phyloP scores from a whole-genome alignment of 306 rosid species.

The Dryas drummondii region DNA sequence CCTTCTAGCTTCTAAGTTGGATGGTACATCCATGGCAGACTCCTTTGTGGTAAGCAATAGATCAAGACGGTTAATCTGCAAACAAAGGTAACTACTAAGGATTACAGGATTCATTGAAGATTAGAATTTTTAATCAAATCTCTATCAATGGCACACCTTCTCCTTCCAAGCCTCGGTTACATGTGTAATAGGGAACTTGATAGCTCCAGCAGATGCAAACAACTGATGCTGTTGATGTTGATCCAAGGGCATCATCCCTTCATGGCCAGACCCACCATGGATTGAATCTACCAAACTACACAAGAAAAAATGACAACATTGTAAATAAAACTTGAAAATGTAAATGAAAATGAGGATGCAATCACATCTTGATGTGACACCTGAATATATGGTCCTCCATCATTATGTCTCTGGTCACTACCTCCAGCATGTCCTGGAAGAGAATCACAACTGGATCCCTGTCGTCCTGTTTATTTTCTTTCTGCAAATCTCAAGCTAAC shows the following conservation, averaged over 20 bases:
- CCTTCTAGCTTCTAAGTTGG: slow-evolving; percentile 95
- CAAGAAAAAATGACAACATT: slow-evolving; percentile 21
- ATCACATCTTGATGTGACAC: slow-evolving; percentile 39
- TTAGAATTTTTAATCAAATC: background rate
- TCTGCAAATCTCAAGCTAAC: slow-evolving; percentile 44
- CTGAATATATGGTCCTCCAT: slow-evolving; percentile 77
- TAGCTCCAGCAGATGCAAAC: slow-evolving; percentile 95
- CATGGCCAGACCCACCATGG: slow-evolving; percentile 68
- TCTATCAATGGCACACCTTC: slow-evolving; percentile 51
- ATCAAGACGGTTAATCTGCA: slow-evolving; percentile 75
- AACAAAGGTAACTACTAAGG: slow-evolving; percentile 6
- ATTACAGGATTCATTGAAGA: background rate
- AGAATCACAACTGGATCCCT: slow-evolving; percentile 83
- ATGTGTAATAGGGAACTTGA: slow-evolving; percentile 74
- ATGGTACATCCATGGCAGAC: slow-evolving; percentile 98
- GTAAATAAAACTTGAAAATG: slow-evolving; percentile 9
- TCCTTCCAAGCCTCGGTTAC: slow-evolving; percentile 85
- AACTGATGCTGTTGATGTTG: slow-evolving; percentile 70
- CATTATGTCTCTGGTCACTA: slow-evolving; percentile 88
- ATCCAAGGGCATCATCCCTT: slow-evolving; percentile 68
- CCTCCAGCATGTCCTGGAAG: slow-evolving; percentile 98
- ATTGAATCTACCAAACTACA: slow-evolving; percentile 71
- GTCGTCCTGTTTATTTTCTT: slow-evolving; percentile 63
- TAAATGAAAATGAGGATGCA: background rate
- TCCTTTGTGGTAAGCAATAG: slow-evolving; percentile 90